These are phyloP conservation scores for Flaveria bidentis DNA, from an alignment of 129 eudicot species.

Conservation along the genomic window DNA sequence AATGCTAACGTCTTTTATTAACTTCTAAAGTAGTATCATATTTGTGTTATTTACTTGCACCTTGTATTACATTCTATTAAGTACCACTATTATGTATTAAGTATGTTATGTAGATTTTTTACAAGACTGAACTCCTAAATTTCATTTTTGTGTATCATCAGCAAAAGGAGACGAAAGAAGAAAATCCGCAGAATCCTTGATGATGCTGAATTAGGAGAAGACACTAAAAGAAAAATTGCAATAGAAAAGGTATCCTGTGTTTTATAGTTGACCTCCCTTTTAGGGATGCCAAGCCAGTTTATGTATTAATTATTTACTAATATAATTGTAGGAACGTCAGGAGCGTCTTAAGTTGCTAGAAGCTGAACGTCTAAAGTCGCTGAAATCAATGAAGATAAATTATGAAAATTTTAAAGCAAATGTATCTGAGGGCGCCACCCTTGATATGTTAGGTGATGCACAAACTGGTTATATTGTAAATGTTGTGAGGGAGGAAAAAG, in stretches of 20 bases:
- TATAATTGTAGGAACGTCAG: conserved; percentile 75
- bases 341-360: conserved; percentile 84
- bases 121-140: neutral
- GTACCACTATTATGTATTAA: neutral
- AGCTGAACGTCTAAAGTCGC: conserved; percentile 58
- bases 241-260: conserved; percentile 76
- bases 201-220: conserved; percentile 97
- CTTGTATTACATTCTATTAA: neutral
- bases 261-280: neutral
- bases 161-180: conserved; percentile 67
- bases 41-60: neutral
- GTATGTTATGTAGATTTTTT: conserved; percentile 9
- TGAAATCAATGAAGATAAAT: conserved; percentile 51
- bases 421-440: conserved; percentile 54
- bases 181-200: conserved; percentile 91
- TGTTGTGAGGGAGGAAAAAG: conserved; percentile 93
- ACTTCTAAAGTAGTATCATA: neutral
- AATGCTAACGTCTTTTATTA: neutral
- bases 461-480: conserved; percentile 80
- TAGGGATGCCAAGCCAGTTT: neutral
- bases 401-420: conserved; percentile 42
- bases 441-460: conserved; percentile 79
- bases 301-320: neutral
- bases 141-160: conserved; percentile 31
- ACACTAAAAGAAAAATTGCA: conserved; percentile 90